Evolutionary conservation across 306 rosid species (phyloP).

Genomic region (Pterocarpus macrocarpus): DNA sequence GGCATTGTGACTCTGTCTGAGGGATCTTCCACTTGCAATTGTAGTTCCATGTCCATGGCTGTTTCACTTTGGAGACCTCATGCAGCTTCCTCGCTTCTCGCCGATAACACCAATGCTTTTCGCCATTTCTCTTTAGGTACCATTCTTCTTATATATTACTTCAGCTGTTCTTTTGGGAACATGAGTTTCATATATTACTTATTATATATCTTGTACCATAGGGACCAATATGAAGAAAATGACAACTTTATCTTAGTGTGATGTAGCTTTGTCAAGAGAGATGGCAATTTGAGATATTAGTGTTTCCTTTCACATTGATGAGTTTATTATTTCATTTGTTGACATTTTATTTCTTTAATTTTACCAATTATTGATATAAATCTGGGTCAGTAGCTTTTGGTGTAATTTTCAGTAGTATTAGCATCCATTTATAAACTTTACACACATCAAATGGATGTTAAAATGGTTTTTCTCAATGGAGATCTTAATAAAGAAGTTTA

Average conservation of each 20-base stretch:
- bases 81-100: conserved; percentile 8
- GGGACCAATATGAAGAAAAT: neutral
- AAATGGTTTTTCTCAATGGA: too few species aligned
- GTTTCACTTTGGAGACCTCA: conserved; percentile 35
- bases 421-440: too few species aligned
- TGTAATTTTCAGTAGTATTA: neutral
- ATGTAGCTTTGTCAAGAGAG: neutral
- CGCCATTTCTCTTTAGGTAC: conserved; percentile 44
- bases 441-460: too few species aligned
- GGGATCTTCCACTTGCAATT: too few species aligned
- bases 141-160: neutral
- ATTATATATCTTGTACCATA: neutral
- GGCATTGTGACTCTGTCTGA: too few species aligned
- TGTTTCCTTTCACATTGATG: neutral
- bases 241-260: neutral
- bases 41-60: conserved; percentile 20
- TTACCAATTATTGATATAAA: neutral
- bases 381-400: neutral
- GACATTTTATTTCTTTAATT: too few species aligned
- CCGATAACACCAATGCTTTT: conserved; percentile 27
- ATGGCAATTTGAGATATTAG: neutral
- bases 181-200: neutral
- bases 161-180: neutral
- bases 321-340: too few species aligned
- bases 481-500: too few species aligned